A percentile compares a stretch with the other conserved stretches of the same genome.
Evolutionary conservation across 352 stramenopile species (phyloP).

Genomic region (Globisporangium camurandrum): DNA sequence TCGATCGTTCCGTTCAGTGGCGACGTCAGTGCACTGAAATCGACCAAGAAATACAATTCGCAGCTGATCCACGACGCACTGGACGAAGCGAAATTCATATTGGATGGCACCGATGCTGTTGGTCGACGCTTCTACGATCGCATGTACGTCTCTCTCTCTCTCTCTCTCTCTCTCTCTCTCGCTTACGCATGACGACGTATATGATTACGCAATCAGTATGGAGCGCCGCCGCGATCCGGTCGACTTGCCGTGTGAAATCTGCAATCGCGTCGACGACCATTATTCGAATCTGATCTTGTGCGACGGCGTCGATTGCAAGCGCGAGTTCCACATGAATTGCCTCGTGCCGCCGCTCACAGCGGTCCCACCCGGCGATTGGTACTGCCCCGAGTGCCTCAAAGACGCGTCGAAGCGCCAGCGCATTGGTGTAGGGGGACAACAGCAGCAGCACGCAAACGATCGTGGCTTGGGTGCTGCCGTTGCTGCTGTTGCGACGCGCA

Average conservation of each 20-base stretch:
- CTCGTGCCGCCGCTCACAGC: slow-evolving; percentile 51
- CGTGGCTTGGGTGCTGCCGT: too few relatives aligned
- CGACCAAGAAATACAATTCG: slow-evolving; percentile 66
- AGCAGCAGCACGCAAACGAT: too few relatives aligned
- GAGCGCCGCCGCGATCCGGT: slow-evolving; percentile 48
- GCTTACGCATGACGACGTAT: not conserved
- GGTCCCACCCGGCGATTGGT: slow-evolving; percentile 70
- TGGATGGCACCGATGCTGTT: slow-evolving; percentile 49
- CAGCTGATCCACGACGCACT: slow-evolving; percentile 63
- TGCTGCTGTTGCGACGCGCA: not conserved
- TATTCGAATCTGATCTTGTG: slow-evolving; percentile 82
- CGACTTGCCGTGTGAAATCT: slow-evolving; percentile 80
- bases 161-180: not conserved
- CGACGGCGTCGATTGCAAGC: slow-evolving; percentile 72
- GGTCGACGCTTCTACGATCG: slow-evolving; percentile 65
- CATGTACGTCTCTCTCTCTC: slow-evolving; percentile 39
- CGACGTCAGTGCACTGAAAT: slow-evolving; percentile 46
- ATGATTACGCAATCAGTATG: slow-evolving; percentile 31
- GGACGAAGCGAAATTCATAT: slow-evolving; percentile 61
- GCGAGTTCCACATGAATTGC: slow-evolving; percentile 85
- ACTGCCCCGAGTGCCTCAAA: slow-evolving; percentile 59
- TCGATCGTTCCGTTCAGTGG: slow-evolving; percentile 67
- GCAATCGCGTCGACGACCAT: slow-evolving; percentile 74
- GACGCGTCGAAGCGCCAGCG: slow-evolving; percentile 25
- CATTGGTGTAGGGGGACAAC: too few relatives aligned